A percentile compares a stretch with the other conserved stretches of the same genome.
Conservation (phyloP, 768 basidiomycete genomes). For the Macrocybe gigantea region DNA sequence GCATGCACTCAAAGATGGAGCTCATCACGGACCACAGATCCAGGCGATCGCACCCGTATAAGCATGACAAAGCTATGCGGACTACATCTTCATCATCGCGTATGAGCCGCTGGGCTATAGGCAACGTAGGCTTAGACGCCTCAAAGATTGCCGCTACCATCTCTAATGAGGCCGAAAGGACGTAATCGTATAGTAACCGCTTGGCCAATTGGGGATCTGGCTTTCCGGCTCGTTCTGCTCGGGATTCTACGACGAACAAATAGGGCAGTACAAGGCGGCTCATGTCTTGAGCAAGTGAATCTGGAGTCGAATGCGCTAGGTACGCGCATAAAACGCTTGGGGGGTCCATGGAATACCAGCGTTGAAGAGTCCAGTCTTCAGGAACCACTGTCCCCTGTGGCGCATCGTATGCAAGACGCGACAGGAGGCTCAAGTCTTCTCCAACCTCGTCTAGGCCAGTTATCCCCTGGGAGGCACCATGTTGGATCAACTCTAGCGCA, state of each 20-base stretch:
- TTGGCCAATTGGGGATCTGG: constrained; percentile 64
- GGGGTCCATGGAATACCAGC: constrained; percentile 69
- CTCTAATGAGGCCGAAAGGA: constrained; percentile 62
- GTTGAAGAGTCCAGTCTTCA: constrained; percentile 71
- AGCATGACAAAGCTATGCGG: constrained; percentile 77
- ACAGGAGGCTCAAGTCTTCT: constrained; percentile 86
- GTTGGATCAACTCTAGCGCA: constrained; percentile 76
- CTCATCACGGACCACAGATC: constrained; percentile 84
- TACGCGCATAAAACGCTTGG: constrained; percentile 67
- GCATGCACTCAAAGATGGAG: constrained; percentile 91
- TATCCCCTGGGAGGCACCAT: constrained; percentile 78
- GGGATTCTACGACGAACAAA: constrained; percentile 85
- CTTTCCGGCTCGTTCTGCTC: constrained; percentile 72
- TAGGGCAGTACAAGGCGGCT: constrained; percentile 83
- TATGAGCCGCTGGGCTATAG: constrained; percentile 64
- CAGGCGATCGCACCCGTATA: constrained; percentile 76
- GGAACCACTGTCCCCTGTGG: constrained; percentile 36
- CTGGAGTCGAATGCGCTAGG: constrained; percentile 63
- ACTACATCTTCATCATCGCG: constrained; percentile 80
- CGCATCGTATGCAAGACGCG: constrained; percentile 82
- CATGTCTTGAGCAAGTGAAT: constrained; percentile 63
- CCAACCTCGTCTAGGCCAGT: constrained; percentile 78
- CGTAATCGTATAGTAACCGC: constrained; percentile 65
- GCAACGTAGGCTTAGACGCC: constrained; percentile 85
- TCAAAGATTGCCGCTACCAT: constrained; percentile 77